Evolutionary conservation across 257 asterid genomes (phyloP), one percentile per base, ranked within the genome.

Genomic region (Apocynum venetum): DNA sequence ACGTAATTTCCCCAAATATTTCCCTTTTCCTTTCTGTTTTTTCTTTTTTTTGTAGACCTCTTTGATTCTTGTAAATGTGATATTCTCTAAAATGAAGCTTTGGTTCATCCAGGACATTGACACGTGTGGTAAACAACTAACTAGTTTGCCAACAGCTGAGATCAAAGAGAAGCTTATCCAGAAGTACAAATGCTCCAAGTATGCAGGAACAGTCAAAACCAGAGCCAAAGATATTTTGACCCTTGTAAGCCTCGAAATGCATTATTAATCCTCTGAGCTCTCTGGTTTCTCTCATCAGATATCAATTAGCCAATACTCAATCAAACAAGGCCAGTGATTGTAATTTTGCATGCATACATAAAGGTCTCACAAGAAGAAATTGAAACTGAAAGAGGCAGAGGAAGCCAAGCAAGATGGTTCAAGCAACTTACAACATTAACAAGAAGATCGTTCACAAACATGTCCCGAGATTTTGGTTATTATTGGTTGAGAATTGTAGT

Each of bases 401-500:
- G 92, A 76, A 94, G 94, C 82, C 84, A 85, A 43, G 96, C 97
- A 31, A 85, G 85, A 65, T 87, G 91, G 96, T 73, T 77, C 38
- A 90, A 73, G 81, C 98, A 94, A 82, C 82, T 94, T 38, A 74
- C 80, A 12, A 84, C 98, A 41, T 77, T 92, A 81, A 94, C 92
- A 43, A 83, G 47, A 75, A 89, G 98, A 79, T 94, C 98, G 3
- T 85, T 84, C 78, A 83, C 9, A 66, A 94, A 94, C 88, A 94
- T 94, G 98, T 83, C 84, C 0, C 79, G 98, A 75, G 98, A 94
- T 79, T 89, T 92, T 41, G 98, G 98, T 4, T 94, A 94, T 66
- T 94, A 94, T 76, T 94, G 98, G 98, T 82, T 91, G 25, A 84
- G 98, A 43, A 87, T 90, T 78, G 7, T 85, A 8, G 89, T 91